Evolutionary conservation across 2,329 filamentous ascomycete species (phyloP).

Genomic region (Cladosporium cucumerinum): DNA sequence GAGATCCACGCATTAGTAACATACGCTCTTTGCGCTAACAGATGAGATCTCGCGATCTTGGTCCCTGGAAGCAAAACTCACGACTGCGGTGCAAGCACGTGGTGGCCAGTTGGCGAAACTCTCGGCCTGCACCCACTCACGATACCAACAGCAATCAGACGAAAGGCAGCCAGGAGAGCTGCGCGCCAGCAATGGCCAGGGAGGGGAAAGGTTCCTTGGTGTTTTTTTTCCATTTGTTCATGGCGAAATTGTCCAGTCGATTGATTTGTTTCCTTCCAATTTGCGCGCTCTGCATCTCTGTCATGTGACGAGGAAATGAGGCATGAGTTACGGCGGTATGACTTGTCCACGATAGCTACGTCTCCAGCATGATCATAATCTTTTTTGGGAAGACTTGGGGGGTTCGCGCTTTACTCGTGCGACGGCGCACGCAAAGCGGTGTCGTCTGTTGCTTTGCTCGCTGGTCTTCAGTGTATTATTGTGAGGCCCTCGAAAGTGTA

Average conservation of each 20-base stretch:
- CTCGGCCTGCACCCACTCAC: neutral
- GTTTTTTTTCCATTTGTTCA: neutral
- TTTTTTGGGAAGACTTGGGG: neutral
- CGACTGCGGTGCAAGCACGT: neutral
- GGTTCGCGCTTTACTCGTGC: neutral
- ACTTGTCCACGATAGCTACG: constrained; percentile 11
- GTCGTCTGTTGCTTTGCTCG: neutral
- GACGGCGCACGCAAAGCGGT: neutral
- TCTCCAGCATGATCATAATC: neutral
- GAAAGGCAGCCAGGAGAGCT: constrained; percentile 28
- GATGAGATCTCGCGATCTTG: neutral
- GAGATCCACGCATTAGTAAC: constrained; percentile 65
- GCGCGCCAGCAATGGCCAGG: constrained; percentile 37
- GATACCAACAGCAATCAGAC: constrained; percentile 13
- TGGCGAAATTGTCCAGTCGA: neutral
- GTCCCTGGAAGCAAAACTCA: constrained; percentile 3
- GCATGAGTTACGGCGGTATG: constrained; percentile 14
- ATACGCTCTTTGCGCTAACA: constrained; percentile 18
- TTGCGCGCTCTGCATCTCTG: constrained; percentile 3
- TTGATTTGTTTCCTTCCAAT: neutral
- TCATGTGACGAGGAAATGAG: constrained; percentile 14
- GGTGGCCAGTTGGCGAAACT: neutral
- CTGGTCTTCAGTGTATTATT: neutral
- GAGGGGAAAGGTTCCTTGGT: constrained; percentile 1
- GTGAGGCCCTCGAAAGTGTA: neutral